Evolutionary conservation across 2,329 filamentous ascomycete genomes (phyloP), one percentile per base, ranked within the genome.

Genomic region (Alternaria dauci): DNA sequence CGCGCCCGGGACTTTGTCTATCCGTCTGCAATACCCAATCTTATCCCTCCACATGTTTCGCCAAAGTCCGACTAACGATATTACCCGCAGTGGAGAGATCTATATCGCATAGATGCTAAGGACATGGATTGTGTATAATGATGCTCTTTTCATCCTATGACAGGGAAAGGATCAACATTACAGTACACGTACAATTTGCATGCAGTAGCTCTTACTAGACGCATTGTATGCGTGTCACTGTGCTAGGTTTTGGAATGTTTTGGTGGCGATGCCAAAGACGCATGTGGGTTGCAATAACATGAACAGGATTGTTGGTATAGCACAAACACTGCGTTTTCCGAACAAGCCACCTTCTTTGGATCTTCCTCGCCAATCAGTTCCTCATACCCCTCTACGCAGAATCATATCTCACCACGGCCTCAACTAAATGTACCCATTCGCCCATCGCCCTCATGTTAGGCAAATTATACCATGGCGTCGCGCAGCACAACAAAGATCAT

Each of bases 81-180:
- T 50, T 26, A 47, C 28, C 28, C 34, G 30, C n/a, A 28, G 43
- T 30, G n/a, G 30, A 47, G 20, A 23, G 52, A 47, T 47, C 42
- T 58, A 50, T 61, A 61, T 34, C 23, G 46, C 58, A 61, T 58
- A 36, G 30, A 36, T 12, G n/a, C 47, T 47, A 61, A 28, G 3
- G 5, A 14, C 26, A 47, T 28, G 47, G 54, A 26, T 42, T 12
- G 20, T 38, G 25, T 39, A 38, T 44, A n/a, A 52, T 26, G 34
- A 48, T 32, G 18, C 30, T 26, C 54, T 42, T 38, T 38, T 51
- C 55, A 58, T 18, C 59, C 36, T 44, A 16, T 23, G 16, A 16
- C 11, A 14, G 25, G 48, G 55, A 41, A 58, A 54, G 12, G 59
- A 54, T 58, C 48, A 23, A 30, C 55, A 39, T 20, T 38, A 25